Evolutionary conservation across 2,329 filamentous ascomycete species (phyloP).

Genomic region (Hypocrella siamensis): DNA sequence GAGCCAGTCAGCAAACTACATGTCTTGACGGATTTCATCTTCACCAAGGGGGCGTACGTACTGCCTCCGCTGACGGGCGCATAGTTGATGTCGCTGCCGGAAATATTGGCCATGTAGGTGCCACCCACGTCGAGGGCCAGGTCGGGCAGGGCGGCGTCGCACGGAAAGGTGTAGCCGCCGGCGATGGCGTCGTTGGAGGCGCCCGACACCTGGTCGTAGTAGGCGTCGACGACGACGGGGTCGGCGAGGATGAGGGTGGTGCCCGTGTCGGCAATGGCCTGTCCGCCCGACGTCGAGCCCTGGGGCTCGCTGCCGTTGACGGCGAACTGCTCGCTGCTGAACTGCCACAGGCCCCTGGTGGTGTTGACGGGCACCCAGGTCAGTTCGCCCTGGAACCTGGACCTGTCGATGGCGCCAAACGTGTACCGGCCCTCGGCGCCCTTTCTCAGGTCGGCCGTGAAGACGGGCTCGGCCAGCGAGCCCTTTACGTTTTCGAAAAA

Average conservation of each 20-base stretch:
- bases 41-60: slow-evolving; percentile 17
- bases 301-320: slow-evolving; percentile 6
- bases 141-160: slow-evolving; percentile 26
- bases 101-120: slow-evolving; percentile 38
- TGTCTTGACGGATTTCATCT: neutral
- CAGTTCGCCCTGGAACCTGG: slow-evolving; percentile 47
- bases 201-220: slow-evolving; percentile 28
- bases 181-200: slow-evolving; percentile 16
- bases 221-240: slow-evolving; percentile 29
- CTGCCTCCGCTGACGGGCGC: slow-evolving; percentile 31
- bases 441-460: slow-evolving; percentile 53
- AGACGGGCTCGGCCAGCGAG: slow-evolving; percentile 24
- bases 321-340: slow-evolving; percentile 9
- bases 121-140: slow-evolving; percentile 40
- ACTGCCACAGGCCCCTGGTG: slow-evolving; percentile 47
- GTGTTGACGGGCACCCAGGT: slow-evolving; percentile 46
- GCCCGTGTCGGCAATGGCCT: slow-evolving; percentile 37
- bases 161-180: slow-evolving; percentile 29
- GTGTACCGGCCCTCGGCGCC: slow-evolving; percentile 47
- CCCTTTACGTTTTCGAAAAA: slow-evolving; percentile 22
- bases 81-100: slow-evolving; percentile 38
- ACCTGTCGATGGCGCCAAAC: slow-evolving; percentile 53
- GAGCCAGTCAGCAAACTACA: neutral
- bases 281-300: slow-evolving; percentile 25
- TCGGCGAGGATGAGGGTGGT: slow-evolving; percentile 48